Evolutionary conservation across 1,284 basidiomycete species (phyloP).

Genomic region (Irpex lacteus): DNA sequence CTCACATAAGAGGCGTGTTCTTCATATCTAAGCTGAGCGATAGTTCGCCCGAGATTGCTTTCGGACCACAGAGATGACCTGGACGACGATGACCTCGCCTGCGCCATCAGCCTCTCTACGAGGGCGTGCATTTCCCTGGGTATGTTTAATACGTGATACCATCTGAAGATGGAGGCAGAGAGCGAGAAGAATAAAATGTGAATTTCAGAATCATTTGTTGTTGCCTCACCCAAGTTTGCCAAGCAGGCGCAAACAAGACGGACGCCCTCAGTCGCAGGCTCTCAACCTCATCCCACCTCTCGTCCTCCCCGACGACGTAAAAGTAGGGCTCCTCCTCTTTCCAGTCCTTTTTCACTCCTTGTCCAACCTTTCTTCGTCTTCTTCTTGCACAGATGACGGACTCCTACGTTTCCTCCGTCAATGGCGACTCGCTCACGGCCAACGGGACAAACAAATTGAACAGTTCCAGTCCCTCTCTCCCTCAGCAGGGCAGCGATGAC

Average conservation of each 20-base stretch:
- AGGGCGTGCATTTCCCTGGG: conserved; percentile 7
- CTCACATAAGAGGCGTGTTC: not conserved
- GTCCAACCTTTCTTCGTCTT: conserved; percentile 17
- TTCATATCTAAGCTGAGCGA: not conserved
- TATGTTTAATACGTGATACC: conserved; percentile 3
- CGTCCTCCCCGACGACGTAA: conserved; percentile 29
- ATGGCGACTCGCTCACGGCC: conserved; percentile 51
- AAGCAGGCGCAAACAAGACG: conserved; percentile 22
- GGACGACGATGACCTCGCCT: conserved; percentile 5
- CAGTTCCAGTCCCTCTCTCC: conserved; percentile 59
- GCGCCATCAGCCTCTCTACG: not conserved
- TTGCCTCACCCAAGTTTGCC: conserved; percentile 18
- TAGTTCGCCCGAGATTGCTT: not conserved
- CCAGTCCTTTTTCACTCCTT: conserved; percentile 21
- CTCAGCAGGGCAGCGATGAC: conserved; percentile 34
- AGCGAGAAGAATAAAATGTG: not conserved
- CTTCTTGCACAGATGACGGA: conserved; percentile 57
- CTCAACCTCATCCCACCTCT: conserved; percentile 17
- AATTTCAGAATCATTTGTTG: conserved; percentile 18
- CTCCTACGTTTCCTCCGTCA: conserved; percentile 64
- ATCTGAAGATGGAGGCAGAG: not conserved
- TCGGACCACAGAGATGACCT: not conserved
- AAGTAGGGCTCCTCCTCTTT: conserved; percentile 25
- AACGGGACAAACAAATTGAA: conserved; percentile 52
- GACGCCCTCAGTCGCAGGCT: conserved; percentile 14